Evolutionary conservation across 768 basidiomycete species (phyloP).

Genomic region (Tulasnella sp.): DNA sequence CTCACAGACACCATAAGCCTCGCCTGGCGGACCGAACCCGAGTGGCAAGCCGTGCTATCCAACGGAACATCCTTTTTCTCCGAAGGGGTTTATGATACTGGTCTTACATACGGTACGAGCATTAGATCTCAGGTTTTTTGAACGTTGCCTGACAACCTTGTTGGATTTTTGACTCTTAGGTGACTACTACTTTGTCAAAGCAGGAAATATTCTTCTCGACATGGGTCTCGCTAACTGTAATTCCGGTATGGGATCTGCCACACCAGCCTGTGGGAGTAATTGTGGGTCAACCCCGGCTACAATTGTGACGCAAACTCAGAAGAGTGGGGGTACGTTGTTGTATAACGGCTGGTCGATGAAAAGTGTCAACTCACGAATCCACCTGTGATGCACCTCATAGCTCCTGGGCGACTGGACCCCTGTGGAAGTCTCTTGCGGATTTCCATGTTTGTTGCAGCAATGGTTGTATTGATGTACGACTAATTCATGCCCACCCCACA

Average conservation of each 20-base stretch:
- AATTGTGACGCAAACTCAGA: too few relatives aligned
- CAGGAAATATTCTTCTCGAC: constrained; percentile 10
- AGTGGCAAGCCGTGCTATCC: constrained; percentile 15
- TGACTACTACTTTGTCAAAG: constrained; percentile 17
- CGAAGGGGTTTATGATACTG: constrained; percentile 8
- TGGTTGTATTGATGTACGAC: too few relatives aligned
- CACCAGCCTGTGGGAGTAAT: not conserved
- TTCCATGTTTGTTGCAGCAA: too few relatives aligned
- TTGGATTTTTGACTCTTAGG: not conserved
- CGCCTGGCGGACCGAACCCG: not conserved
- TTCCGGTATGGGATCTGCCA: not conserved
- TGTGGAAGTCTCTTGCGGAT: too few relatives aligned
- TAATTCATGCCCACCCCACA: too few relatives aligned
- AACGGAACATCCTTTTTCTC: constrained; percentile 15
- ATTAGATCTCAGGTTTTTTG: not conserved
- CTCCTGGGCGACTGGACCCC: too few relatives aligned
- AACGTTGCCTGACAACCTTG: not conserved
- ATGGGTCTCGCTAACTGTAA: constrained; percentile 14
- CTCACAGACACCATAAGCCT: constrained; percentile 8
- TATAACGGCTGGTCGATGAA: too few relatives aligned
- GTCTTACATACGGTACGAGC: constrained; percentile 12
- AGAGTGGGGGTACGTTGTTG: too few relatives aligned
- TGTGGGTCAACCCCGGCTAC: too few relatives aligned
- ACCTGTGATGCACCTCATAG: too few relatives aligned
- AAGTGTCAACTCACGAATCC: too few relatives aligned